Percentiles rank a stretch among this genome's conserved stretches.
phyloP scores from a whole-genome alignment of 2,329 filamentous ascomycete species.

The Aspergillus terreus region DNA sequence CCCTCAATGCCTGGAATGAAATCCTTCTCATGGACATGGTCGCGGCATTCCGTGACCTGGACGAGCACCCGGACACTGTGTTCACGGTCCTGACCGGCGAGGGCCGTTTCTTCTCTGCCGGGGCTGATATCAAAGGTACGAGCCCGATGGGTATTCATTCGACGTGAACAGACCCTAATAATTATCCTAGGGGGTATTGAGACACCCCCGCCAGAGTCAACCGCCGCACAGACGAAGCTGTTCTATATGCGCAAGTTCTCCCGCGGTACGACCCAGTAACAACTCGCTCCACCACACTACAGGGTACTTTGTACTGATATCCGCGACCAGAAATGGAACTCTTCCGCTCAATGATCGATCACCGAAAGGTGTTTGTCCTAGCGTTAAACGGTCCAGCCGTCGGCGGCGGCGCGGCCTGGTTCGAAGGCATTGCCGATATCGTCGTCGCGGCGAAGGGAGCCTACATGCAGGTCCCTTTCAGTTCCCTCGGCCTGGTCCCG shows the following conservation, averaged over 20 bases:
- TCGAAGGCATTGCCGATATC: conserved; percentile 48
- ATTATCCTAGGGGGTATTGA: not conserved
- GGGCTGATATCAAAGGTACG: conserved; percentile 46
- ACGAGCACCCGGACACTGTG: conserved; percentile 47
- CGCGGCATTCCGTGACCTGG: conserved; percentile 41
- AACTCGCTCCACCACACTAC: no score
- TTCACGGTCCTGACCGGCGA: conserved; percentile 52
- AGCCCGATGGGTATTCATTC: conserved; percentile 12
- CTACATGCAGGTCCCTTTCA: conserved; percentile 50
- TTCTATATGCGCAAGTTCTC: conserved; percentile 9
- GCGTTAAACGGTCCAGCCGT: conserved; percentile 51
- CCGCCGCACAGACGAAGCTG: conserved; percentile 4
- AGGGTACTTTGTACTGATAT: not conserved
- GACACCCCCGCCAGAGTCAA: not conserved
- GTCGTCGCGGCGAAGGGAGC: conserved; percentile 43
- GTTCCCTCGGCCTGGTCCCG: conserved; percentile 46
- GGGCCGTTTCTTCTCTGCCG: conserved; percentile 49
- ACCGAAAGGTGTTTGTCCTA: conserved; percentile 49
- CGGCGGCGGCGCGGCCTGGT: conserved; percentile 51
- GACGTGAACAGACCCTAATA: not conserved
- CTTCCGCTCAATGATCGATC: conserved; percentile 47
- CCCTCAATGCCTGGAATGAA: conserved; percentile 48
- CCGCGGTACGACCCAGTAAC: not conserved
- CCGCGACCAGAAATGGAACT: conserved; percentile 19
- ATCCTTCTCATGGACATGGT: conserved; percentile 44